Evolutionary conservation across 192 early-diverging fungal genomes (phyloP).

Genomic region (Coemansia asiatica): DNA sequence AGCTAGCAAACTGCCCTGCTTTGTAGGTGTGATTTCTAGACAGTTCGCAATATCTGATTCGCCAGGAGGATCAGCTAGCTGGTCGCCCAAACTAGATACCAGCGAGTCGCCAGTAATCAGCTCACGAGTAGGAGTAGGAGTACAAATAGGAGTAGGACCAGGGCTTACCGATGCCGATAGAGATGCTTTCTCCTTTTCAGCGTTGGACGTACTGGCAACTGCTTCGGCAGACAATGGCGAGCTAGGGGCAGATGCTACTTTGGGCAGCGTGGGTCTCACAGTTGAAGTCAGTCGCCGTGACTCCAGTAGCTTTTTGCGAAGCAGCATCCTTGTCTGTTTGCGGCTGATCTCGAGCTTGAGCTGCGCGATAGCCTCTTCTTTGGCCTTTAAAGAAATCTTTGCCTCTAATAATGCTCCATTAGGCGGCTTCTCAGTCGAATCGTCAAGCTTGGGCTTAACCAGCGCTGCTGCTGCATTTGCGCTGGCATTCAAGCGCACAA

Average conservation of each 20-base stretch:
- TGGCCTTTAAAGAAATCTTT: slow-evolving; percentile 21
- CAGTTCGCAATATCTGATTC: background rate
- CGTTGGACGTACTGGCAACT: slow-evolving; percentile 4
- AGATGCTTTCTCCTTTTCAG: background rate
- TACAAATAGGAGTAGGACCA: background rate
- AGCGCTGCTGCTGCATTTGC: background rate
- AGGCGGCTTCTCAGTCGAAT: background rate
- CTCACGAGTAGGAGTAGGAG: background rate
- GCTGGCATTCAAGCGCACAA: slow-evolving; percentile 4
- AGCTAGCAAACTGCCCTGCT: background rate
- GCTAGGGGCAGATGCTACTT: background rate
- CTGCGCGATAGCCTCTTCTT: slow-evolving; percentile 40
- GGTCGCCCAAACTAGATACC: background rate
- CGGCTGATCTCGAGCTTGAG: slow-evolving; percentile 41
- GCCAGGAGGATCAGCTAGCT: background rate
- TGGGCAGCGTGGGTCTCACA: background rate
- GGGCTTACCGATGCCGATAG: background rate
- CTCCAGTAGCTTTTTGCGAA: slow-evolving; percentile 27
- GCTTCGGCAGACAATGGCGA: background rate
- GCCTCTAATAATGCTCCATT: slow-evolving; percentile 21
- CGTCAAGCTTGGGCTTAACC: background rate
- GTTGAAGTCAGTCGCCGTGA: slow-evolving; percentile 2
- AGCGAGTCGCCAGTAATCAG: background rate
- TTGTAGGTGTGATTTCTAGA: background rate
- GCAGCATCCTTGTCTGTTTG: slow-evolving; percentile 23